These are phyloP conservation scores for Fusarium oligoseptatum DNA, from an alignment of 2,329 filamentous ascomycete species.

Conservation along the genomic window DNA sequence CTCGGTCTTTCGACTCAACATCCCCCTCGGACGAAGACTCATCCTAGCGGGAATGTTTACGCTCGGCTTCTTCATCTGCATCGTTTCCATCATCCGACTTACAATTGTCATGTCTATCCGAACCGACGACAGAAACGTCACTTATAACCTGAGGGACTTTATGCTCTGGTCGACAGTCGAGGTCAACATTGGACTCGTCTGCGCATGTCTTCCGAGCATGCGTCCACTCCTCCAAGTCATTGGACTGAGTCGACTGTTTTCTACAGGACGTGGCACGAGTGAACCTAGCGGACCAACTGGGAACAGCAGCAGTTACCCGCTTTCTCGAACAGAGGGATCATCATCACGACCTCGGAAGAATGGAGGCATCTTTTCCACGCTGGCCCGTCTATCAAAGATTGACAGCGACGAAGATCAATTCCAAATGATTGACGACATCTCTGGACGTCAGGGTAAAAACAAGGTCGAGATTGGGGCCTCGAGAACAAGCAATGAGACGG, in stretches of 20 bases:
- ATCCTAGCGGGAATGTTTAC: slow-evolving; percentile 5
- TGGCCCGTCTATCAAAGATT: slow-evolving; percentile 5
- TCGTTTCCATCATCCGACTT: not conserved
- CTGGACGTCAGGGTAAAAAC: slow-evolving; percentile 1
- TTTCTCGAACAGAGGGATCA: not conserved
- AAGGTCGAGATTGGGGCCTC: not conserved
- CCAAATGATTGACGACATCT: slow-evolving; percentile 5
- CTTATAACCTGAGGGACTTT: slow-evolving; percentile 1
- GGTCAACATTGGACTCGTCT: slow-evolving; percentile 10
- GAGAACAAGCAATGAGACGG: slow-evolving; percentile 1
- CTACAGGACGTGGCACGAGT: not conserved
- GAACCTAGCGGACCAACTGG: not conserved
- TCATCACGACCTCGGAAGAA: not conserved
- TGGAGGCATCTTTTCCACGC: not conserved
- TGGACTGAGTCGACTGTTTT: not conserved
- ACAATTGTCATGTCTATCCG: slow-evolving; percentile 5
- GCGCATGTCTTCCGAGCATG: slow-evolving; percentile 7
- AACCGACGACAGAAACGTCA: slow-evolving; percentile 7
- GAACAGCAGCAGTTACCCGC: not conserved
- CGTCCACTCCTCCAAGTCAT: slow-evolving; percentile 4
- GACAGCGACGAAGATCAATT: slow-evolving; percentile 5
- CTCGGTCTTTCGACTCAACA: slow-evolving; percentile 9
- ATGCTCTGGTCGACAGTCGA: slow-evolving; percentile 1
- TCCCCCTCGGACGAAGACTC: not conserved
- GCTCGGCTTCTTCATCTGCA: slow-evolving; percentile 8